These are phyloP conservation scores for Aureobasidium leucospermi DNA, from an alignment of 2,329 filamentous ascomycete genomes.

Conservation along the genomic window DNA sequence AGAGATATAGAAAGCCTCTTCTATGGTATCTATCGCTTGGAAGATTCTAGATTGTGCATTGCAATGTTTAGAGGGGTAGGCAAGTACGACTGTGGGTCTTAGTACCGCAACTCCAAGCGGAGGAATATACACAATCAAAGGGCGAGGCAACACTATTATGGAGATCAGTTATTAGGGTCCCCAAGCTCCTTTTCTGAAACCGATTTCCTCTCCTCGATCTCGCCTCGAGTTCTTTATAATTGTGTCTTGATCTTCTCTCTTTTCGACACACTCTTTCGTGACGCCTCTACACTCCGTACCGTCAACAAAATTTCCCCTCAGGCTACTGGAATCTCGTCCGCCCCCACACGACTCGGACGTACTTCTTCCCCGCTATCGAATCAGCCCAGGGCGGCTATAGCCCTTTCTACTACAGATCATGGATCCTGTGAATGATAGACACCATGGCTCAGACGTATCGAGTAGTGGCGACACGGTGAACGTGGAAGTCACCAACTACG, in stretches of 20 bases:
- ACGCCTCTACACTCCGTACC: neutral
- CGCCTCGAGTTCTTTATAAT: neutral
- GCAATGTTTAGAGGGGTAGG: no score
- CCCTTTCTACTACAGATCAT: neutral
- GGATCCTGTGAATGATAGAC: neutral
- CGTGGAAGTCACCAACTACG: constrained; percentile 18
- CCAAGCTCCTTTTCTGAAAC: neutral
- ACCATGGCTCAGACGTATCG: neutral
- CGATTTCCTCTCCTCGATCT: neutral
- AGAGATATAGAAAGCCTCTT: no score
- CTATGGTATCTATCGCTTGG: no score
- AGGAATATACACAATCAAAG: constrained; percentile 2
- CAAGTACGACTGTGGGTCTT: neutral
- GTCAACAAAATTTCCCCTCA: neutral
- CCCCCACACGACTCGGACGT: neutral
- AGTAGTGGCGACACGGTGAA: constrained; percentile 1
- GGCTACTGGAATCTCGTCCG: neutral
- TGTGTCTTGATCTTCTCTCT: neutral
- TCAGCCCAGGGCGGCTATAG: constrained; percentile 8
- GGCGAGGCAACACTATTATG: neutral
- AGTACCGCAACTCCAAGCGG: neutral
- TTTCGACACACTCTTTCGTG: neutral
- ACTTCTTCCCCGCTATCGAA: neutral
- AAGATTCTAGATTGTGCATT: no score
- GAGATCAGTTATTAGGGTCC: neutral